A percentile compares a stretch with the other conserved stretches of the same genome.
Evolutionary conservation across 1,139 yeast genomes (phyloP).

Genomic region (Meyerozyma smithsonii): DNA sequence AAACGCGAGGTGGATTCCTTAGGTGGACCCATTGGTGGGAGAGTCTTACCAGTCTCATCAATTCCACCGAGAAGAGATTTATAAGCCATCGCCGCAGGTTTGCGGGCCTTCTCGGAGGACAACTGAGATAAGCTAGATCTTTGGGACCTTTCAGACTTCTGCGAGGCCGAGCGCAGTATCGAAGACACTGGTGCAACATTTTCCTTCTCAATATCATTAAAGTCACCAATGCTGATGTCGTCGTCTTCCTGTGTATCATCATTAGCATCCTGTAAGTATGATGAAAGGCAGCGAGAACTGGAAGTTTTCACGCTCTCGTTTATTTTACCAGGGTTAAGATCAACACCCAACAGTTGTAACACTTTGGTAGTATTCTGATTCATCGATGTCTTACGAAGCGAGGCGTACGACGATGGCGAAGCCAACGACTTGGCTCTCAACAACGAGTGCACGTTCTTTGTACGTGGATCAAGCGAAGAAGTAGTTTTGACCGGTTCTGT

Average conservation of each 20-base stretch:
- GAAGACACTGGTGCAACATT: not conserved
- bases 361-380: conserved; percentile 35
- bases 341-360: conserved; percentile 42
- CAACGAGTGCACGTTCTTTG: conserved; percentile 21
- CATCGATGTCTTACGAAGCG: conserved; percentile 16
- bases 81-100: conserved; percentile 11
- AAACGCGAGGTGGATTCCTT: not conserved
- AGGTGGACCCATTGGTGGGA: not conserved
- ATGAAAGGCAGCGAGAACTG: conserved; percentile 40
- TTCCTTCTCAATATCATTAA: conserved; percentile 13
- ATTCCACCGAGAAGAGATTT: conserved; percentile 23
- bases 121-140: not conserved
- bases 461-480: conserved; percentile 38
- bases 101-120: not conserved
- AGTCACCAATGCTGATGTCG: conserved; percentile 14
- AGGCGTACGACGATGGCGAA: conserved; percentile 23
- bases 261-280: conserved; percentile 18
- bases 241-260: conserved; percentile 16
- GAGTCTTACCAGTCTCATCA: conserved; percentile 14
- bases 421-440: conserved; percentile 37
- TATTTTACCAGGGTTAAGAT: conserved; percentile 23
- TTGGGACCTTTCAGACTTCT: not conserved
- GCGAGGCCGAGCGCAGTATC: not conserved
- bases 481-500: conserved; percentile 19
- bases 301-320: conserved; percentile 35